Evolutionary conservation across 306 rosid genomes (phyloP).

Genomic region (Pterocarpus santalinus): DNA sequence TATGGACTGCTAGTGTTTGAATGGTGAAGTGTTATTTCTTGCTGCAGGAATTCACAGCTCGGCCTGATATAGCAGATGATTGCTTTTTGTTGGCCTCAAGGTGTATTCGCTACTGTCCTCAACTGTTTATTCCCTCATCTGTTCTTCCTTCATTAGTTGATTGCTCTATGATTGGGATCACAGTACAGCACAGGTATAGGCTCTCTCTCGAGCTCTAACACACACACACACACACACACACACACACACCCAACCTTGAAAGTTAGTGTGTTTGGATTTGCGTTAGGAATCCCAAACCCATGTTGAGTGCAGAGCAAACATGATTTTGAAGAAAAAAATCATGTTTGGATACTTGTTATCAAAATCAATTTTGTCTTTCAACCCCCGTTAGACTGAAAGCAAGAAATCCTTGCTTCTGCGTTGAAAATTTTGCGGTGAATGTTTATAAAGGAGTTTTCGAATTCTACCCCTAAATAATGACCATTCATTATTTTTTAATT

Average conservation of each 20-base stretch:
- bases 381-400: no score
- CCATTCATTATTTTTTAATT: no score
- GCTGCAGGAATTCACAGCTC: conserved; percentile 95
- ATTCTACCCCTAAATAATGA: no score
- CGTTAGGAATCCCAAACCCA: no score
- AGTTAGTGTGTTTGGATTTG: not conserved
- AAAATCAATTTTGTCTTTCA: no score
- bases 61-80: conserved; percentile 99
- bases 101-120: conserved; percentile 99
- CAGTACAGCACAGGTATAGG: conserved; percentile 88
- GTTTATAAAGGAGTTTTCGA: no score
- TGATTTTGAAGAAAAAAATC: no score
- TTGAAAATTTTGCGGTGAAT: no score
- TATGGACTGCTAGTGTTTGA: conserved; percentile 33
- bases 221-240: not conserved
- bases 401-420: no score
- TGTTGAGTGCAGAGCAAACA: no score
- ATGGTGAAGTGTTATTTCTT: conserved; percentile 45
- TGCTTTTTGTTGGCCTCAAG: conserved; percentile 97
- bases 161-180: conserved; percentile 96
- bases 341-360: no score
- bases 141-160: conserved; percentile 91
- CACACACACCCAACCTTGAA: not conserved
- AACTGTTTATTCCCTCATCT: conserved; percentile 87
- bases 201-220: conserved; percentile 14